Evolutionary conservation across 2,329 filamentous ascomycete species (phyloP).

Genomic region (Penicillium sp.): DNA sequence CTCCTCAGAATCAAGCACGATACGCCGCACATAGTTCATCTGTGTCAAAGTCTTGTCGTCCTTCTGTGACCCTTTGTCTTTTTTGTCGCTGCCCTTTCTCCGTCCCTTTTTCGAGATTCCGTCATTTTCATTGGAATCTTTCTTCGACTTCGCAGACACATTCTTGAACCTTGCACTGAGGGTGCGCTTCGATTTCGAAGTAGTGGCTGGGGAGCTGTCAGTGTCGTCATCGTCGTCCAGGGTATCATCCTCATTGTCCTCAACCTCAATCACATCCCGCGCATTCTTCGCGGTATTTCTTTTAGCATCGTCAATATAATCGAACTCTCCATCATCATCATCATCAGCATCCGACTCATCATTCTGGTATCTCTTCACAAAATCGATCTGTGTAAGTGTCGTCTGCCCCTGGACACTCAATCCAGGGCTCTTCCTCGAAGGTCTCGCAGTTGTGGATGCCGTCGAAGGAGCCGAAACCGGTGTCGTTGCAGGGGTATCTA

Average conservation of each 20-base stretch:
- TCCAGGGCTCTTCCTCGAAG: constrained; percentile 25
- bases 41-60: constrained; percentile 48
- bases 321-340: constrained; percentile 19
- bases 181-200: constrained; percentile 15
- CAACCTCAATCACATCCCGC: constrained; percentile 31
- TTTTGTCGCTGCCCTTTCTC: constrained; percentile 29
- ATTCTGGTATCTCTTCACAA: constrained; percentile 33
- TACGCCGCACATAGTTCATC: constrained; percentile 47
- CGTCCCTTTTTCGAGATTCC: constrained; percentile 25
- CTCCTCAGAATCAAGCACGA: constrained; percentile 41
- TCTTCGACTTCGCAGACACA: constrained; percentile 25
- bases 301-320: constrained; percentile 32
- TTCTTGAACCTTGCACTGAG: constrained; percentile 19
- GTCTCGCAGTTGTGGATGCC: constrained; percentile 23
- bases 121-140: constrained; percentile 12
- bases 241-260: constrained; percentile 31
- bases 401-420: constrained; percentile 37
- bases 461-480: constrained; percentile 18
- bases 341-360: constrained; percentile 26
- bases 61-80: constrained; percentile 29
- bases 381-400: constrained; percentile 50
- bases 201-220: constrained; percentile 25
- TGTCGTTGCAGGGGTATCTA: constrained; percentile 12
- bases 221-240: constrained; percentile 30
- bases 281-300: constrained; percentile 10